Evolutionary conservation across 2,329 filamentous ascomycete genomes (phyloP), one percentile per base, ranked within the genome.

Genomic region (Colletotrichum euphorbiae): DNA sequence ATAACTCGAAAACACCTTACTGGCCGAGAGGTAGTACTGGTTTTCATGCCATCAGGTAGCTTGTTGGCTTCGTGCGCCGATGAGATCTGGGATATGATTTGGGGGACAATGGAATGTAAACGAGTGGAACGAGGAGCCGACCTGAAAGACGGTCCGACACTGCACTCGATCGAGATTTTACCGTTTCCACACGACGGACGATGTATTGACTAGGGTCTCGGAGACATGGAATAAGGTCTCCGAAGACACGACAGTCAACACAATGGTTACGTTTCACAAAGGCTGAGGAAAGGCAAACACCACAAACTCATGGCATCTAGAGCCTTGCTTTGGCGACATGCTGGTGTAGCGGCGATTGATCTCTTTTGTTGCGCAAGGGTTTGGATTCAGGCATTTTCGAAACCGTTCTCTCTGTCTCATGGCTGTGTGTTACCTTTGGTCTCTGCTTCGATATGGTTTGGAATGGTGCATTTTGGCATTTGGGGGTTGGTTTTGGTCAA

Each of bases 11-110:
- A 50, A 50, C 31, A 31, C n/a, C 19, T 4, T 50, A 33, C 43
- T 59, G 13, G 56, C 56, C 43, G 56, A 59, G 50, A 59, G 31
- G 56, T 40, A 40, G 56, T 31, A 48, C 17, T 31, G 17, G 43
- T 17, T 33, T 24, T 24, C 31, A 21, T 12, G 19, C 31, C 42
- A 28, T 59, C 12, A 21, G 31, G 51, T 54, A 54, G 51, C 51
- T 17, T 12, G 12, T 54, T 19, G 33, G 24, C 52, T 17, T 28
- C 21, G 36, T 40, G 38, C 9, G 36, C 28, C 38, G 38, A 56
- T 40, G 11, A 13, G 38, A 56, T 19, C 17, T 31, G 52, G 52
- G 52, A 43, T 43, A 56, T 56, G 38, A 7, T 42, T 19, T 42
- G 7, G 12, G n/a, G 6, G 17, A 11, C 7, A 31, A 36, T 28